Percentiles rank a stretch among this genome's conserved stretches.
Evolutionary conservation across 2,329 filamentous ascomycete genomes (phyloP).

Genomic region (Trematosphaeria pertusa): DNA sequence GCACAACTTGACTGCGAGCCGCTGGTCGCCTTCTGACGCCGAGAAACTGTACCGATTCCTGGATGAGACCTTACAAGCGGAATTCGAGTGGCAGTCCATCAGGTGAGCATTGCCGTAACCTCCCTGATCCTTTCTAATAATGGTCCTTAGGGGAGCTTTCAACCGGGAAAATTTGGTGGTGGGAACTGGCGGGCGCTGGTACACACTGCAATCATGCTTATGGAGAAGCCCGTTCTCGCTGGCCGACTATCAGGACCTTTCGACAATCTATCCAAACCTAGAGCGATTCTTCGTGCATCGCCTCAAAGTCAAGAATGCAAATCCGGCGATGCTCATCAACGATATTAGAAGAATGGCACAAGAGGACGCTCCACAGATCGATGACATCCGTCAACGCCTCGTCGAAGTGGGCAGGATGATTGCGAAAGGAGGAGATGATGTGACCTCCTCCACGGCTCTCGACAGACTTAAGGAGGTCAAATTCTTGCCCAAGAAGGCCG

Average conservation of each 20-base stretch:
- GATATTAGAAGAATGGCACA: constrained; percentile 20
- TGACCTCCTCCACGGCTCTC: constrained; percentile 8
- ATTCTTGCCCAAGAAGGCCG: constrained; percentile 19
- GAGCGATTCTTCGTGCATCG: constrained; percentile 12
- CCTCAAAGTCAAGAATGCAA: constrained; percentile 21
- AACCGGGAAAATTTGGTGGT: constrained; percentile 5
- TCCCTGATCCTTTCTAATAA: neutral
- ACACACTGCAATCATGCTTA: constrained; percentile 17
- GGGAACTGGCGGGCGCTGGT: constrained; percentile 13
- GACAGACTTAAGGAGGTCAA: constrained; percentile 14
- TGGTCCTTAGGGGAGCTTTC: constrained; percentile 15
- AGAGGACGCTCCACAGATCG: constrained; percentile 8
- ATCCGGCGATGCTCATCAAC: constrained; percentile 19
- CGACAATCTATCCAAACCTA: constrained; percentile 12
- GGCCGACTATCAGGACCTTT: constrained; percentile 16
- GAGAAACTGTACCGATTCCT: neutral
- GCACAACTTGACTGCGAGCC: neutral
- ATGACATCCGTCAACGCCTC: constrained; percentile 14
- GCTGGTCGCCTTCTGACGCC: neutral
- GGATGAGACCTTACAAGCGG: neutral
- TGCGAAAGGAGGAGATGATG: constrained; percentile 8
- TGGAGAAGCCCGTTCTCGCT: constrained; percentile 22
- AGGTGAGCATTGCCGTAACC: neutral
- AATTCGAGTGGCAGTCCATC: neutral
- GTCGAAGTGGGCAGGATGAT: constrained; percentile 24